Conservation (phyloP, 441 rosid species). For the Cnidoscolus chayamansa region DNA sequence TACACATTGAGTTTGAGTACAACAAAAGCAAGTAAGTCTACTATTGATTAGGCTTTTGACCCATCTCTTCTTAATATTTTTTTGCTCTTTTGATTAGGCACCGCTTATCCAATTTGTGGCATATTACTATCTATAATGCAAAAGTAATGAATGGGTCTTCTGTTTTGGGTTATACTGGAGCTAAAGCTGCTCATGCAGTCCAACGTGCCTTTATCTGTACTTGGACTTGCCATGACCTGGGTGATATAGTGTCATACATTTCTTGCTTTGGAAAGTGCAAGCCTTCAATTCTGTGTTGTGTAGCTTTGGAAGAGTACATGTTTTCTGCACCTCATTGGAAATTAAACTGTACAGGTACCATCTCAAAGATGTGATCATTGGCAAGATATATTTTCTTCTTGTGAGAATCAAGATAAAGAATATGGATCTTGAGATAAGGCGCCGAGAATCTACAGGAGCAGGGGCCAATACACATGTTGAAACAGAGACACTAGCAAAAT, state of each 20-base stretch:
- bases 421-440: constrained; percentile 95
- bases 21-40: constrained; percentile 91
- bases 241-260: neutral
- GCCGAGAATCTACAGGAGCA: constrained; percentile 89
- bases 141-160: neutral
- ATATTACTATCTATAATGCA: neutral
- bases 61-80: neutral
- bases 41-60: neutral
- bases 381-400: constrained; percentile 83
- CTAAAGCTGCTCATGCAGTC: neutral
- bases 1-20: constrained; percentile 92
- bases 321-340: constrained; percentile 5
- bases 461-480: constrained; percentile 91
- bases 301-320: constrained; percentile 16
- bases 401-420: constrained; percentile 90
- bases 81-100: constrained; percentile 1
- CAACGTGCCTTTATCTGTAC: neutral
- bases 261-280: neutral
- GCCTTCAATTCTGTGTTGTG: neutral
- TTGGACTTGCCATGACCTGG: neutral
- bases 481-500: constrained; percentile 90
- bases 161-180: neutral
- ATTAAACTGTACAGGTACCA: constrained; percentile 66
- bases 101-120: neutral
- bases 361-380: constrained; percentile 86